Evolutionary conservation across 2,329 filamentous ascomycete genomes (phyloP).

Genomic region (Furcasterigmium furcatum): DNA sequence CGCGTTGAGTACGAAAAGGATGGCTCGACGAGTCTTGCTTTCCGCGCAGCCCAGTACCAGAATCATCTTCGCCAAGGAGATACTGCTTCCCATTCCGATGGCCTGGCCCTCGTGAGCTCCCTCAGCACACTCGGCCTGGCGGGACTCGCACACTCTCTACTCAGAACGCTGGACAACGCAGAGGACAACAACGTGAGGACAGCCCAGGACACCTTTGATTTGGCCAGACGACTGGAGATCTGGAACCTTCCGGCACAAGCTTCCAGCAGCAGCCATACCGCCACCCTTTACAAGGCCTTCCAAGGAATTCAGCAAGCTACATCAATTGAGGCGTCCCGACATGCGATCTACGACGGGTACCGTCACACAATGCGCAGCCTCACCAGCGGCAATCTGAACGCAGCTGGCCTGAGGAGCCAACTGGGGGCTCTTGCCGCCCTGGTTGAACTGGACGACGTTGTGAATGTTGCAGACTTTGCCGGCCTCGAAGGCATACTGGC

Average conservation of each 20-base stretch:
- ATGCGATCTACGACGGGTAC: conserved; percentile 62
- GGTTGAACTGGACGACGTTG: conserved; percentile 76
- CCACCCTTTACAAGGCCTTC: conserved; percentile 75
- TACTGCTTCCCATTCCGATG: conserved; percentile 53
- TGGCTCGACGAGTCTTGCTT: conserved; percentile 81
- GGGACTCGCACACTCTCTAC: conserved; percentile 77
- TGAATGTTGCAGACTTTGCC: conserved; percentile 55
- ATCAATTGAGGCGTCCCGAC: conserved; percentile 48
- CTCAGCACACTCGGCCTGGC: conserved; percentile 79
- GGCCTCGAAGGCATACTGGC: conserved; percentile 61
- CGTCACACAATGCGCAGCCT: conserved; percentile 57
- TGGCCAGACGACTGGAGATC: conserved; percentile 78
- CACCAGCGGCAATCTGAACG: conserved; percentile 43
- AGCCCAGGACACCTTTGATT: conserved; percentile 71
- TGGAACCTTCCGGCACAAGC: conserved; percentile 84
- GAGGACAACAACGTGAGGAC: conserved; percentile 51
- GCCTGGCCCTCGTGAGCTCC: conserved; percentile 69
- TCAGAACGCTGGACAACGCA: conserved; percentile 62
- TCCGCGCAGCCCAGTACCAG: conserved; percentile 88
- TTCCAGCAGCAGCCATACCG: conserved; percentile 57
- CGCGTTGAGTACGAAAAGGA: conserved; percentile 88
- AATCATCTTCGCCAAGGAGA: conserved; percentile 69
- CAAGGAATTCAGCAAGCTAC: conserved; percentile 71
- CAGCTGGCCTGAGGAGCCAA: conserved; percentile 49
- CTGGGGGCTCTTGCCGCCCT: conserved; percentile 67